phyloP scores from a whole-genome alignment of 2,329 filamentous ascomycete species.

The Hypoxylon sp. region DNA sequence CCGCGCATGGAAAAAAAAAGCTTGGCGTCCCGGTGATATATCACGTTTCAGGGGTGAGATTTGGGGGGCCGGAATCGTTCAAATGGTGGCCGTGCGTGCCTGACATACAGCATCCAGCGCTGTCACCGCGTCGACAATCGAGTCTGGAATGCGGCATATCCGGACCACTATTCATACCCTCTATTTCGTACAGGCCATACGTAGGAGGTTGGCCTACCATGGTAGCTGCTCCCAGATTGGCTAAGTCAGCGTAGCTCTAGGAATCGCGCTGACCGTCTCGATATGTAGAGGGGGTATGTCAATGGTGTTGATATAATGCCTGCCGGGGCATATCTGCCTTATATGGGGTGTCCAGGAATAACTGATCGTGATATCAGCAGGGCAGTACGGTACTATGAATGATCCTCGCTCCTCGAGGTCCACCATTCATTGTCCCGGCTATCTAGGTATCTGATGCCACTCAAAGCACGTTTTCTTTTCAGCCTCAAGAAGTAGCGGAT shows the following conservation, averaged over 20 bases:
- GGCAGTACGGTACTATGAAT: conserved; percentile 5
- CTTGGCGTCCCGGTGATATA: conserved; percentile 15
- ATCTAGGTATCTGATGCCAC: conserved; percentile 1
- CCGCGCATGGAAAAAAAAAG: background rate
- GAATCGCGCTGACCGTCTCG: background rate
- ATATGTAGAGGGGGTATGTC: background rate
- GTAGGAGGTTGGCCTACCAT: background rate
- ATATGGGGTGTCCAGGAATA: background rate
- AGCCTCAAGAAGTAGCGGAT: conserved; percentile 5
- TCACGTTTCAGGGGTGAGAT: background rate
- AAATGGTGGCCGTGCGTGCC: background rate
- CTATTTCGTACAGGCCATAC: too few relatives aligned
- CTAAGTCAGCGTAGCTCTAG: background rate
- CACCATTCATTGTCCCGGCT: background rate
- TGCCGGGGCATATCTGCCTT: background rate
- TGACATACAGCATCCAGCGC: background rate
- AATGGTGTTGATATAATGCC: conserved; percentile 3
- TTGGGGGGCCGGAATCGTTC: conserved; percentile 2
- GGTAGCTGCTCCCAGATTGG: background rate
- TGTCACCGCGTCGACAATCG: background rate
- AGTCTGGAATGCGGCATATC: background rate
- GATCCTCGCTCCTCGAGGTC: background rate
- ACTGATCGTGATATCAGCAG: background rate
- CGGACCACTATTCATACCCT: background rate
- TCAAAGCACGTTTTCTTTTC: background rate